These are phyloP conservation scores for Diaporthe capsici DNA, from an alignment of 2,329 filamentous ascomycete species.

Conservation along the genomic window DNA sequence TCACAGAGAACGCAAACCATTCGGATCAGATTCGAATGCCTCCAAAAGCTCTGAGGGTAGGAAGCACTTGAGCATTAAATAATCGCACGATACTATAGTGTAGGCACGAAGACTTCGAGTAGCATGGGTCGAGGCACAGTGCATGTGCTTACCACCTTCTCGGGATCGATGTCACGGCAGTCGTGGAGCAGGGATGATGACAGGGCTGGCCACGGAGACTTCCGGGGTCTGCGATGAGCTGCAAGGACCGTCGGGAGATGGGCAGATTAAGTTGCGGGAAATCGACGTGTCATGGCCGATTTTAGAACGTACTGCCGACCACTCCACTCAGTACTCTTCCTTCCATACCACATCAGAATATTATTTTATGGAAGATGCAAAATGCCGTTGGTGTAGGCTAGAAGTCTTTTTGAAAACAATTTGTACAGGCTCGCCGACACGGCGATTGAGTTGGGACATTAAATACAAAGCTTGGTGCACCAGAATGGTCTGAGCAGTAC, in stretches of 20 bases:
- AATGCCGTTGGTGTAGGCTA: neutral
- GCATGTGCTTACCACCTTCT: neutral
- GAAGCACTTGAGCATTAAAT: too few species aligned
- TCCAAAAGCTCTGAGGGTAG: neutral
- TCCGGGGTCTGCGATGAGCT: conserved; percentile 2
- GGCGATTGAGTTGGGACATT: neutral
- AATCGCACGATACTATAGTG: neutral
- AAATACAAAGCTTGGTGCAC: neutral
- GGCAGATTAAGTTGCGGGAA: conserved; percentile 31
- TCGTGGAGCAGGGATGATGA: neutral
- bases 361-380: neutral
- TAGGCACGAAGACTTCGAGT: neutral
- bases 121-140: neutral
- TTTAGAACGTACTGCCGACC: neutral
- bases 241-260: neutral
- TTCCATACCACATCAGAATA: neutral
- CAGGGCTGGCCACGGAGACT: neutral
- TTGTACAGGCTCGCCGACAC: neutral
- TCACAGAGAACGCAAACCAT: neutral
- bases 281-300: conserved; percentile 4
- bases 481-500: neutral
- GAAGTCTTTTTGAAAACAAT: neutral
- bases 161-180: neutral
- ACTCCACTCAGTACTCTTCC: neutral
- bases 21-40: too few species aligned